Conservation (phyloP, 2,329 filamentous ascomycete genomes). For the Helotiales sp. region DNA sequence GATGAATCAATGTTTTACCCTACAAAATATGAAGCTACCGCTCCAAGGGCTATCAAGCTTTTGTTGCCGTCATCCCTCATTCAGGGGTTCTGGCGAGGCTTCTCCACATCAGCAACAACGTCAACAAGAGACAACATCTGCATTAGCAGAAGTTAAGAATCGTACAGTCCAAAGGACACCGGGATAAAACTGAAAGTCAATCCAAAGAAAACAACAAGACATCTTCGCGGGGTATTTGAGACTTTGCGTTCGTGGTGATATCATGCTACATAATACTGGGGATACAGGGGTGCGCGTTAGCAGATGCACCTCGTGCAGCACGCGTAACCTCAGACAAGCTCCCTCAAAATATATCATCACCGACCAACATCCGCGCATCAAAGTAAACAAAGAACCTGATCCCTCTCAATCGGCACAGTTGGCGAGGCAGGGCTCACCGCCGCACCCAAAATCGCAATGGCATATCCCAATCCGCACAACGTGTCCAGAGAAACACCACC, state of each 20-base stretch:
- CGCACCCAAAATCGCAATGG: conserved; percentile 17
- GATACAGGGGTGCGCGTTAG: conserved; percentile 19
- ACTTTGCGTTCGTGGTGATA: not conserved
- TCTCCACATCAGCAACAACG: not conserved
- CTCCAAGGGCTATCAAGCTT: conserved; percentile 6
- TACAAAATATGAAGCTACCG: not conserved
- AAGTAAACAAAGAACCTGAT: conserved; percentile 13
- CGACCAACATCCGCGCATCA: not conserved
- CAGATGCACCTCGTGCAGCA: conserved; percentile 14
- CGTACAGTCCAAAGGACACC: not conserved
- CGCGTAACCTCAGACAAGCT: conserved; percentile 13
- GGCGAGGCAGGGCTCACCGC: conserved; percentile 1
- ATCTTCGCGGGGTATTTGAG: not conserved
- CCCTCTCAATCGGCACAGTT: not conserved
- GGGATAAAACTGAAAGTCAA: not conserved
- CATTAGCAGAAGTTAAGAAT: not conserved
- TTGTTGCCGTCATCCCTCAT: not conserved
- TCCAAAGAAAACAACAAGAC: not conserved
- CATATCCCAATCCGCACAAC: conserved; percentile 13
- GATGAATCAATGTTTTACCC: conserved; percentile 14
- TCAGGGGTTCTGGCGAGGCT: not conserved
- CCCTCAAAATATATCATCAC: not conserved
- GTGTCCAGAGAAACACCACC: conserved; percentile 25
- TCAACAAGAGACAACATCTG: not conserved
- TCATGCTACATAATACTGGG: conserved; percentile 6